These are phyloP conservation scores for Petasospora fabianii DNA, from an alignment of 1,139 yeast genomes.

Conservation along the genomic window DNA sequence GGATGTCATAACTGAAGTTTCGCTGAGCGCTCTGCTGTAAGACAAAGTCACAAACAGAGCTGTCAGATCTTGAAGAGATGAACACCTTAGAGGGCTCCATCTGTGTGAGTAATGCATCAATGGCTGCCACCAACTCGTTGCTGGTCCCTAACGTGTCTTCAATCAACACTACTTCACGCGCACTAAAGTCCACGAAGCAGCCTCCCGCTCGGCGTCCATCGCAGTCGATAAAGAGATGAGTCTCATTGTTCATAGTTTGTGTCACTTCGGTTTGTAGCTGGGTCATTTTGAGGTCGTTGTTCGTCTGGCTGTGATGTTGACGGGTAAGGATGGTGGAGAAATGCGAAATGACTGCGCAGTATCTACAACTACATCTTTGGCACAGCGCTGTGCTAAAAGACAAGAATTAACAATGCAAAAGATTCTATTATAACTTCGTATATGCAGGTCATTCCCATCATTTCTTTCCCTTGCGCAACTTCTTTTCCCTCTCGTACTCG, in stretches of 20 bases:
- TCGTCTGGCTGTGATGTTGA: too few relatives aligned
- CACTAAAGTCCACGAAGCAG: conserved; percentile 5
- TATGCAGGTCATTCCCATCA: too few relatives aligned
- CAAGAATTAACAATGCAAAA: too few relatives aligned
- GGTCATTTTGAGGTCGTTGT: too few relatives aligned
- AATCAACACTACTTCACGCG: conserved; percentile 3
- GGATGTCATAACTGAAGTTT: conserved; percentile 7
- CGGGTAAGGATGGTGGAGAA: too few relatives aligned
- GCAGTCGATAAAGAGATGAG: conserved; percentile 2
- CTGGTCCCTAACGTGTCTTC: conserved; percentile 4
- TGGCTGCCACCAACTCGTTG: neutral
- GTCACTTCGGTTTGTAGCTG: neutral
- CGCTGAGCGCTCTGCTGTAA: conserved; percentile 5
- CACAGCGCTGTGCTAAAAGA: too few relatives aligned
- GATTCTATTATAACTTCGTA: too few relatives aligned
- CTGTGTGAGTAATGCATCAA: conserved; percentile 2
- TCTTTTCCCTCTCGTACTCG: conserved; percentile 83
- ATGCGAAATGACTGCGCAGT: too few relatives aligned
- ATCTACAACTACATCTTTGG: too few relatives aligned
- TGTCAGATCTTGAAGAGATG: conserved; percentile 5
- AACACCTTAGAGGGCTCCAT: conserved; percentile 5
- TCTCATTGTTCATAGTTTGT: neutral
- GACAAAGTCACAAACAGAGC: conserved; percentile 2
- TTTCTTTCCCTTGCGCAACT: conserved; percentile 51
- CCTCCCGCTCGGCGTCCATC: conserved; percentile 6